Evolutionary conservation across 768 basidiomycete genomes (phyloP).

Genomic region (Mycena epipterygia): DNA sequence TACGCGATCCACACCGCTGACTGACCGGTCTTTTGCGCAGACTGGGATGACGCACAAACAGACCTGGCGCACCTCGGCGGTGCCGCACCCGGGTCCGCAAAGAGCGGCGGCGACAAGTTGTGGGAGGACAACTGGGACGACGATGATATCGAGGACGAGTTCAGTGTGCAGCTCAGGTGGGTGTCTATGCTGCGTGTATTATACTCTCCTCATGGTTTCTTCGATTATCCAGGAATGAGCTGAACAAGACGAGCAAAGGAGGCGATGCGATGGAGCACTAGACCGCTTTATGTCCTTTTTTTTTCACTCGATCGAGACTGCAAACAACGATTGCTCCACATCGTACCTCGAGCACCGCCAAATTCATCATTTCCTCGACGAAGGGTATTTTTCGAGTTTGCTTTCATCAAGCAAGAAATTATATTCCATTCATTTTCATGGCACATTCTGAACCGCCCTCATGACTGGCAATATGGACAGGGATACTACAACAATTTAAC

Average conservation of each 20-base stretch:
- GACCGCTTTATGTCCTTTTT: neutral
- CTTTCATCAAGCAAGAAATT: no score
- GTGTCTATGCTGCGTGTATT: constrained; percentile 42
- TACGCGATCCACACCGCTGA: neutral
- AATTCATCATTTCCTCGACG: neutral
- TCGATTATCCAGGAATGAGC: constrained; percentile 64
- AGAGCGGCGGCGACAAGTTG: constrained; percentile 88
- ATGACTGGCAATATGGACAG: neutral
- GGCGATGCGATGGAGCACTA: constrained; percentile 70
- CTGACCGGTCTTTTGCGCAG: constrained; percentile 51
- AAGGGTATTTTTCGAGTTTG: no score
- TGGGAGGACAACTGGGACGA: constrained; percentile 99
- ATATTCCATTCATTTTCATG: neutral
- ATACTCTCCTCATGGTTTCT: constrained; percentile 4
- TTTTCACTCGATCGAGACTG: neutral
- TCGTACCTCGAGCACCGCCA: neutral
- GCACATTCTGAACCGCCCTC: neutral
- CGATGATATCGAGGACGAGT: constrained; percentile 98
- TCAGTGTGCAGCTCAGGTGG: constrained; percentile 94
- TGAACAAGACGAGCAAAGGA: constrained; percentile 69
- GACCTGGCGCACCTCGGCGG: constrained; percentile 85
- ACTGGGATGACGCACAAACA: constrained; percentile 91
- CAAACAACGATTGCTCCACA: neutral
- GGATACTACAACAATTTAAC: constrained; percentile 39
- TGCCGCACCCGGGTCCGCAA: constrained; percentile 79